phyloP scores from a whole-genome alignment of 2,329 filamentous ascomycete species.

The Epichloe festucae region DNA sequence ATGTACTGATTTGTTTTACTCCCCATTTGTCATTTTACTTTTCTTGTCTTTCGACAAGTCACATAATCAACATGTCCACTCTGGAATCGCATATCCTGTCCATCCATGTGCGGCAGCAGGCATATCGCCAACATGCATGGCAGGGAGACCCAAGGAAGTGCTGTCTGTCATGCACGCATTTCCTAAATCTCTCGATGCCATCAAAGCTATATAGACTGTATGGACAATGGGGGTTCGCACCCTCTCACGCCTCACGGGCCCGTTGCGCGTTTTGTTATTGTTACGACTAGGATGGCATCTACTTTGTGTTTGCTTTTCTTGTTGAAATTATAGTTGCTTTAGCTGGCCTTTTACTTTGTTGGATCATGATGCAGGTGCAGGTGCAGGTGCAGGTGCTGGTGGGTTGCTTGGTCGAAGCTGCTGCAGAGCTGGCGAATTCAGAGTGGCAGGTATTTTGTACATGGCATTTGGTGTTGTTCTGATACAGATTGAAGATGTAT shows the following conservation, averaged over 20 bases:
- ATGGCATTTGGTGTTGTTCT: no score
- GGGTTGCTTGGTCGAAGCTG: background rate
- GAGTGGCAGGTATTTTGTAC: background rate
- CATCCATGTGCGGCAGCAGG: background rate
- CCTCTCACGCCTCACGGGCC: conserved; percentile 15
- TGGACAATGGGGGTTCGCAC: conserved; percentile 25
- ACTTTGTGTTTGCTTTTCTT: conserved; percentile 7
- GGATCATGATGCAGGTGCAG: background rate
- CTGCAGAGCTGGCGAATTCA: background rate
- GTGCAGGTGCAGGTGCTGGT: background rate
- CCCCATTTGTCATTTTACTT: background rate
- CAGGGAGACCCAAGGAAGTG: background rate
- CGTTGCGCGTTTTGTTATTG: conserved; percentile 19
- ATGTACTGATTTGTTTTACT: background rate
- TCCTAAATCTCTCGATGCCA: conserved; percentile 11
- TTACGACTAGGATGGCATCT: conserved; percentile 17
- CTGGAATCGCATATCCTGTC: background rate
- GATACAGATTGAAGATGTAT: no score
- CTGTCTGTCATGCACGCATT: conserved; percentile 8
- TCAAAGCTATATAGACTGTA: conserved; percentile 24
- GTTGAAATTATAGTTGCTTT: conserved; percentile 1
- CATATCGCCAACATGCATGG: background rate
- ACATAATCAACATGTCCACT: background rate
- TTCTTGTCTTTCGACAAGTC: background rate
- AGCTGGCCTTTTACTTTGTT: background rate